phyloP scores from a whole-genome alignment of 176 grass and related monocot species.

The Oryza nivara region DNA sequence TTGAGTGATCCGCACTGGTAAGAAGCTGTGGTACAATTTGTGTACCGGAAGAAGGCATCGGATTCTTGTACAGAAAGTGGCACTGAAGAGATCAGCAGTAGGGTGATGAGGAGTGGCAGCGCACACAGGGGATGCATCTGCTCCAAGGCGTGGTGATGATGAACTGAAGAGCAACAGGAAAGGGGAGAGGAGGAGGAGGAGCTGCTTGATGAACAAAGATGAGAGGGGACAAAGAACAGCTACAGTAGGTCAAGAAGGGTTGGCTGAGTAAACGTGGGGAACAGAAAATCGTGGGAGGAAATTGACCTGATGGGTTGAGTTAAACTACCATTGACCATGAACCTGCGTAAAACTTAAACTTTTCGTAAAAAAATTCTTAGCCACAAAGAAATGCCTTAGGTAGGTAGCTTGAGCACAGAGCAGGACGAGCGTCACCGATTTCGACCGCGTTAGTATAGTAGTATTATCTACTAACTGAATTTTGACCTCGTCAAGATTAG shows the following conservation, averaged over 20 bases:
- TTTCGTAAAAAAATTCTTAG: too few species aligned
- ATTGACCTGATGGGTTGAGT: too few species aligned
- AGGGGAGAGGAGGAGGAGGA: background rate
- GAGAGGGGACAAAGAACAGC: background rate
- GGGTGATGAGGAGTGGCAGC: background rate
- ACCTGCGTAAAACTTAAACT: too few species aligned
- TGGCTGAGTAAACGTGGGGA: too few species aligned
- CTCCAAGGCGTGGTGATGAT: background rate
- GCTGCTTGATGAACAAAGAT: background rate
- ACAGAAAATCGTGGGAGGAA: too few species aligned
- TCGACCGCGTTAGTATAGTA: too few species aligned
- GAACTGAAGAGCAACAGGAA: background rate
- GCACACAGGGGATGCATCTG: background rate
- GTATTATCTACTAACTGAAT: too few species aligned
- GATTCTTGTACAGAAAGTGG: background rate
- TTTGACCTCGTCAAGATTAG: too few species aligned
- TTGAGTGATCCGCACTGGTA: slow-evolving; percentile 18
- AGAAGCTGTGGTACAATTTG: background rate
- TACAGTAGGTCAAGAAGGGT: background rate
- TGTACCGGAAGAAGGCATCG: slow-evolving; percentile 30
- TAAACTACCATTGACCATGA: too few species aligned
- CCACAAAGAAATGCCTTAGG: too few species aligned
- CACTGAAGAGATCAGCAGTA: background rate
- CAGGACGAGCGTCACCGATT: too few species aligned
- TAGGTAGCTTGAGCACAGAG: too few species aligned